phyloP scores from a whole-genome alignment of 108 stramenopile genomes.

The Conticribra guillardii region DNA sequence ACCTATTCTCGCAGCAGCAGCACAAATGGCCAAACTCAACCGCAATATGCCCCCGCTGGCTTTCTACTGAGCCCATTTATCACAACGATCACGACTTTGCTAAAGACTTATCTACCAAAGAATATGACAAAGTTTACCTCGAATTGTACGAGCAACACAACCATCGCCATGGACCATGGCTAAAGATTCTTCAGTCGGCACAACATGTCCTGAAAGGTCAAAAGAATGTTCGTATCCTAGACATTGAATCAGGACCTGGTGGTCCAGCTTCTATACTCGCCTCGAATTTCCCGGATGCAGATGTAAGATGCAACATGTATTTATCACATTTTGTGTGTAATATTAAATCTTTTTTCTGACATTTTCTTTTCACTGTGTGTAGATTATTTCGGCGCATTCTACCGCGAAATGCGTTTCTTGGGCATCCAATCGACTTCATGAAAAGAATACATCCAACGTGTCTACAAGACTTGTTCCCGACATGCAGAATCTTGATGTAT shows the following conservation, averaged over 20 bases:
- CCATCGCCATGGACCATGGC: constrained; percentile 44
- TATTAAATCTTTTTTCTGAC: no score
- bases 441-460: constrained; percentile 31
- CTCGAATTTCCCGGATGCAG: constrained; percentile 23
- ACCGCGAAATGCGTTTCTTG: constrained; percentile 28
- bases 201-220: constrained; percentile 23
- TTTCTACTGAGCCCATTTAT: constrained; percentile 32
- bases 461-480: constrained; percentile 23
- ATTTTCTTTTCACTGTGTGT: neutral
- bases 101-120: constrained; percentile 32
- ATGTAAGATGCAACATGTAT: neutral
- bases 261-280: constrained; percentile 37
- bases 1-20: no score
- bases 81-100: constrained; percentile 17
- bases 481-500: constrained; percentile 31
- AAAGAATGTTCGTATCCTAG: constrained; percentile 30
- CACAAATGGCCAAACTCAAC: neutral
- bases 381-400: constrained; percentile 35
- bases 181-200: constrained; percentile 24
- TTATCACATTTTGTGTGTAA: neutral
- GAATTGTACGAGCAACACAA: constrained; percentile 31
- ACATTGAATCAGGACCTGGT: constrained; percentile 38
- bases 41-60: constrained; percentile 10
- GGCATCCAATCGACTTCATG: constrained; percentile 30
- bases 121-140: constrained; percentile 37